Evolutionary conservation across 2,329 filamentous ascomycete species (phyloP), one percentile per base, ranked within the genome.

Genomic region (Verticillium dahliae): DNA sequence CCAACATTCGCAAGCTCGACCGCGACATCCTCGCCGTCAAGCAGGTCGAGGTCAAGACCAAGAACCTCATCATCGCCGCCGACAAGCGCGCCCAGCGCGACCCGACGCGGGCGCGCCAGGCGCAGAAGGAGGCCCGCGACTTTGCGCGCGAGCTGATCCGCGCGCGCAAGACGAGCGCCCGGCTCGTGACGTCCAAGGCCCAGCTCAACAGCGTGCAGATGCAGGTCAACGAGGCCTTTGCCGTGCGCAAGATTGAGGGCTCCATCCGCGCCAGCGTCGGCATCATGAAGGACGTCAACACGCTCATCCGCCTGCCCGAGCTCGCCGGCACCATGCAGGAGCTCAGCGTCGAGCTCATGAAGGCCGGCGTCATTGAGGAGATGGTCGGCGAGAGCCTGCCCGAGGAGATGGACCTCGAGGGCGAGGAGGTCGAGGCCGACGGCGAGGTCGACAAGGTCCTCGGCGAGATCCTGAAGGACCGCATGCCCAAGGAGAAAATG

Each of bases 231-330:
- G 94, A 98, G 78, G 93, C 95, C 1, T 98, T 98, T 75, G 91
- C 92, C 1, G 89, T 98, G 69, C 88, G 92, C 68, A 96, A 96
- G 81, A 98, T 99, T 66, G 93, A 98, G 77, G 94, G 93, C 56
- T 92, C 89, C 70, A 92, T 99, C 71, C 85, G 86, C 67, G 89
- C 90, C 52, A 91, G 88, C 68, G 93, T 94, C 9, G 90, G 91
- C 55, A 93, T 99, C 68, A 98, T 99, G 95, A 94, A 93, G 77
- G 92, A 98, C 73, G 92, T 99, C 63, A 98, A 98, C 75, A 85
- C 83, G 15, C 81, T 98, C 33, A 87, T 97, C 58, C 83, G 89
- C 34, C 76, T 99, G 68, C 95, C 95, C 11, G 90, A 97, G 78
- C 80, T 98, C 64, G 91, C 89, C 22, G 87, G 85, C 14, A 97